phyloP scores from a whole-genome alignment of 331 rosid genomes.

The Malus hybrid region DNA sequence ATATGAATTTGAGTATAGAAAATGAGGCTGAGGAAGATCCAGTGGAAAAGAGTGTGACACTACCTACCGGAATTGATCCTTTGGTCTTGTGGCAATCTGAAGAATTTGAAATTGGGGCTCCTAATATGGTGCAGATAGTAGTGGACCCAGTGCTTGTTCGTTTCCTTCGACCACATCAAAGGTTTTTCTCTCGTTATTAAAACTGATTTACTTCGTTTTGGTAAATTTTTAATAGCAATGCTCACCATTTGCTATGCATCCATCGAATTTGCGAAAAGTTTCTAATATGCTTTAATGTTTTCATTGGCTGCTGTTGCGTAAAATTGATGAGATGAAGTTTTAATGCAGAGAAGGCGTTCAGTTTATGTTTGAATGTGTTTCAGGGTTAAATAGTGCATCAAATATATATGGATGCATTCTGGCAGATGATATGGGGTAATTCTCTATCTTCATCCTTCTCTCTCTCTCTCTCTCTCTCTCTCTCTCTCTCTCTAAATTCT shows the following conservation, averaged over 20 bases:
- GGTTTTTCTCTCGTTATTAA: conserved; percentile 28
- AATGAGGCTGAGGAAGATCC: conserved; percentile 19
- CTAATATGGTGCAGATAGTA: conserved; percentile 30
- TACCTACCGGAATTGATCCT: conserved; percentile 77
- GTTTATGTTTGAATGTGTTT: conserved; percentile 94
- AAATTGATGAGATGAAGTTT: conserved; percentile 14
- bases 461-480: conserved; percentile 3
- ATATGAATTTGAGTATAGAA: conserved; percentile 8
- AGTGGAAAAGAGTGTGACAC: conserved; percentile 37
- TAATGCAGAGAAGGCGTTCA: conserved; percentile 93
- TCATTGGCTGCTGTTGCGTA: background rate
- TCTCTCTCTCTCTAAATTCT: background rate
- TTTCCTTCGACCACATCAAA: conserved; percentile 88
- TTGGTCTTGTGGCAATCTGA: conserved; percentile 78
- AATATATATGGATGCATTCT: conserved; percentile 85
- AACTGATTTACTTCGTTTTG: background rate
- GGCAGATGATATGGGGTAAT: conserved; percentile 97
- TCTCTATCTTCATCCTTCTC: conserved; percentile 4
- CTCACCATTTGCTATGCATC: background rate
- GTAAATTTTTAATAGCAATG: background rate
- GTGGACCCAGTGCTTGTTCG: conserved; percentile 87
- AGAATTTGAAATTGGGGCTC: conserved; percentile 22
- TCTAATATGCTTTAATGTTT: background rate
- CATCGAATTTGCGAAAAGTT: background rate
- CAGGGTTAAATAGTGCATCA: conserved; percentile 48